These are phyloP conservation scores for Pyrenula aspistea DNA, from an alignment of 495 filamentous ascomycete species.

Conservation along the genomic window DNA sequence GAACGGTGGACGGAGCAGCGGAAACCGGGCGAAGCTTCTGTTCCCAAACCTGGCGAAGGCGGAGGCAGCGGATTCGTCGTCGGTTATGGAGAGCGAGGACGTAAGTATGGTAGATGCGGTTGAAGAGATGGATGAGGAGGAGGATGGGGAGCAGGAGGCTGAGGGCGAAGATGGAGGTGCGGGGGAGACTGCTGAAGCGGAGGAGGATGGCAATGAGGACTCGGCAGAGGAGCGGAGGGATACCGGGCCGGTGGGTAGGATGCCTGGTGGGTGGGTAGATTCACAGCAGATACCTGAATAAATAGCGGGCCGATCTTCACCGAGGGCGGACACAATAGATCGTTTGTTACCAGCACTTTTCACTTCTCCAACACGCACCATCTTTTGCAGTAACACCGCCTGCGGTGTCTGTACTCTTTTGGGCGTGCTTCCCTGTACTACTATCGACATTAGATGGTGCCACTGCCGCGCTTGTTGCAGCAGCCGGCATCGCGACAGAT, in stretches of 20 bases:
- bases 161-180: constrained; percentile 14
- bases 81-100: background rate
- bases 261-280: background rate
- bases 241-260: background rate
- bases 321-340: too few relatives aligned
- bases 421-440: too few relatives aligned
- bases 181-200: constrained; percentile 12
- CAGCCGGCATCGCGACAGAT: too few relatives aligned
- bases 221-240: background rate
- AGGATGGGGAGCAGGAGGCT: constrained; percentile 15
- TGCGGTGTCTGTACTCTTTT: too few relatives aligned
- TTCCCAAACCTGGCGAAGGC: constrained; percentile 27
- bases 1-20: constrained; percentile 22
- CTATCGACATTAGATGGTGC: too few relatives aligned
- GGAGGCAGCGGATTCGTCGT: constrained; percentile 15
- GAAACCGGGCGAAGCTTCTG: constrained; percentile 25
- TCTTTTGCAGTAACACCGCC: too few relatives aligned
- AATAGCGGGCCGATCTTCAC: too few relatives aligned
- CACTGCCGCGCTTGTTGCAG: too few relatives aligned
- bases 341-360: too few relatives aligned
- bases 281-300: background rate
- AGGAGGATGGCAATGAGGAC: constrained; percentile 9
- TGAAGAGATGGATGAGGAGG: constrained; percentile 11
- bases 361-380: too few relatives aligned
- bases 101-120: constrained; percentile 6